These are phyloP conservation scores for Rhytidiadelphus loreus DNA, from an alignment of 225 moss, liverwort and hornwort species.

Conservation along the genomic window DNA sequence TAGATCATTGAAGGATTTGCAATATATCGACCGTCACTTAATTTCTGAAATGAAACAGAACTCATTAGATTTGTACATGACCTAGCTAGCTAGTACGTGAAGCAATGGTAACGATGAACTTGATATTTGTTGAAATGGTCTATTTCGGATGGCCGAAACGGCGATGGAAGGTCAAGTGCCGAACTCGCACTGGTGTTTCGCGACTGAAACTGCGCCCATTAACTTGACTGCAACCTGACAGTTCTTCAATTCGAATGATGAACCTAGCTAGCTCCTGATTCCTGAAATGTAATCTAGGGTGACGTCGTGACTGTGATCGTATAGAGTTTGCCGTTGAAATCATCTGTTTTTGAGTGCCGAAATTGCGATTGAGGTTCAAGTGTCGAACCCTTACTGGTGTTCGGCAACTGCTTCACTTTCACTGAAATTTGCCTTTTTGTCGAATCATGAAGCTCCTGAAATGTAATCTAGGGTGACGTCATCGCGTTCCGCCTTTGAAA, in stretches of 20 bases:
- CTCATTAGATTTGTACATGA: neutral
- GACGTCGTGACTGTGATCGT: neutral
- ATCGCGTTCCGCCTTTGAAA: neutral
- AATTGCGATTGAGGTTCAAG: neutral
- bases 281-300: neutral
- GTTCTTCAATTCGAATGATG: too few relatives aligned
- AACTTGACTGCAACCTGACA: neutral
- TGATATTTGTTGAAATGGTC: too few relatives aligned
- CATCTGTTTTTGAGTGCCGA: neutral
- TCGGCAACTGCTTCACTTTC: neutral
- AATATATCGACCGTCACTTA: neutral
- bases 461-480: neutral
- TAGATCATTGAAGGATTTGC: neutral
- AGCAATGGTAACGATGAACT: neutral
- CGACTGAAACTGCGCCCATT: neutral
- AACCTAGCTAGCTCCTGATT: too few relatives aligned
- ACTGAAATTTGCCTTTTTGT: neutral
- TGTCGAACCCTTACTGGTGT: too few relatives aligned
- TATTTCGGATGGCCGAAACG: neutral
- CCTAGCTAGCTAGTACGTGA: neutral
- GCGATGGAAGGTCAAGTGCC: neutral
- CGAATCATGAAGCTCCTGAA: neutral
- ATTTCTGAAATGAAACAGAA: neutral
- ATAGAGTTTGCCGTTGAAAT: neutral
- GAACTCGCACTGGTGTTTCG: neutral